Conservation (phyloP, 257 asterid genomes). For the Eustoma russellianum region DNA sequence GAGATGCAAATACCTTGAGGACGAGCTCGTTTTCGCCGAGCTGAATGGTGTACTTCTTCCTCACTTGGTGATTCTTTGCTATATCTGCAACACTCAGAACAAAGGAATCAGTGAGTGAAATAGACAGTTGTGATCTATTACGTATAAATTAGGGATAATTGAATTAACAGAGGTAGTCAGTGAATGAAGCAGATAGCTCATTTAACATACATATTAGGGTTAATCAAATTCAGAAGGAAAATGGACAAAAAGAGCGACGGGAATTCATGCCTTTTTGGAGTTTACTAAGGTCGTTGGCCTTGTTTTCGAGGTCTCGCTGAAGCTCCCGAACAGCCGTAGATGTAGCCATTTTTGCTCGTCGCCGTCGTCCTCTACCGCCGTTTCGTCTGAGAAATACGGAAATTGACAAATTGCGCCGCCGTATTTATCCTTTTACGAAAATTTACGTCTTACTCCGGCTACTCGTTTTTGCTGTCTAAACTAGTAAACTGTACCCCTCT, state of each 20-base stretch:
- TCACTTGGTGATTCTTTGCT: constrained; percentile 79
- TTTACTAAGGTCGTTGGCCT: constrained; percentile 73
- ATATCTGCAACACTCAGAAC: constrained; percentile 28
- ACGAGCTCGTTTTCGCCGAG: constrained; percentile 97
- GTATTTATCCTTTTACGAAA: too few relatives aligned
- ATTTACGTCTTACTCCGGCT: too few relatives aligned
- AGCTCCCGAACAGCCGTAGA: constrained; percentile 52
- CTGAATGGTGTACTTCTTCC: constrained; percentile 86
- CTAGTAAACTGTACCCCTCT: too few relatives aligned
- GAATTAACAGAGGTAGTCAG: not conserved
- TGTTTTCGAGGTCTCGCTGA: constrained; percentile 81
- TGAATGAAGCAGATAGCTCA: too few relatives aligned
- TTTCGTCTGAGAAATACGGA: too few relatives aligned
- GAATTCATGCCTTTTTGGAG: constrained; percentile 52
- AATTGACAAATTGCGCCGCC: too few relatives aligned
- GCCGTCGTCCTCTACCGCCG: too few relatives aligned
- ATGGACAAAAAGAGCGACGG: not conserved
- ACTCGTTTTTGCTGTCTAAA: too few relatives aligned
- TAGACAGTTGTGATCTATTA: too few relatives aligned
- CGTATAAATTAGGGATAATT: too few relatives aligned
- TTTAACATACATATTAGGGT: not conserved
- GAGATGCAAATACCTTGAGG: constrained; percentile 44
- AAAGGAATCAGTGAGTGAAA: not conserved
- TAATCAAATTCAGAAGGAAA: not conserved
- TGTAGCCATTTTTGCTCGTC: constrained; percentile 18